Evolutionary conservation across 2,329 filamentous ascomycete genomes (phyloP), one percentile per base, ranked within the genome.

Genomic region (Colletotrichum sp.): DNA sequence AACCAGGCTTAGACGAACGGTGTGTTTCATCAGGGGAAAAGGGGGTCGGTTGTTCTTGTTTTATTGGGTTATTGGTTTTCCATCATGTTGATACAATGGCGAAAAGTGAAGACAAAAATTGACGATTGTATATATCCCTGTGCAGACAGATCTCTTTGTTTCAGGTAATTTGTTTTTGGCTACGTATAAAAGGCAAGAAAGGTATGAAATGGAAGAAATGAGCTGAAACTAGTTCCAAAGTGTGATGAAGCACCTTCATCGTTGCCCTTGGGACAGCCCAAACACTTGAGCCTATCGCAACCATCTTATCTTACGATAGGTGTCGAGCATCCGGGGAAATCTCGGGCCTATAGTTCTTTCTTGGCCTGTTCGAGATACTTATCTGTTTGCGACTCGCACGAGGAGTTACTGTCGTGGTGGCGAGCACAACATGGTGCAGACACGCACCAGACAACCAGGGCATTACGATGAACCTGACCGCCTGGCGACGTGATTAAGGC

Each of bases 121-220:
- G 71, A 65, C 34, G 66, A 58, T 64, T 71, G 43, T 74, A 71
- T 59, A 59, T 71, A 71, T 52, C 61, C 34, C 43, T 34, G 71
- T 65, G 62, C 36, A 65, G 21, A 43, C 43, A 52, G 43, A 48
- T 21, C 18, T 16, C 4, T 48, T 21, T 52, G 43, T 52, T 52
- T 52, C n/a, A 52, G 43, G 43, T 21, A 52, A 6, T 52, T 48
- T 52, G n/a, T 52, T 52, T 52, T 21, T 21, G 6, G 43, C n/a
- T 52, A 52, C 43, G n/a, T 21, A 52, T 21, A 21, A 21, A 52
- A 21, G 43, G n/a, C n/a, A 48, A 48, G 43, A 48, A 21, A 21
- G 43, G 10, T 21, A 7, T 4, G 43, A 21, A 52, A 52, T 21
- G 43, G 43, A 52, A 21, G 10, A 52, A 52, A 13, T 21, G 43